Evolutionary conservation across 495 filamentous ascomycete species (phyloP), one percentile per base, ranked within the genome.

Genomic region (Glutinoglossum americanum): DNA sequence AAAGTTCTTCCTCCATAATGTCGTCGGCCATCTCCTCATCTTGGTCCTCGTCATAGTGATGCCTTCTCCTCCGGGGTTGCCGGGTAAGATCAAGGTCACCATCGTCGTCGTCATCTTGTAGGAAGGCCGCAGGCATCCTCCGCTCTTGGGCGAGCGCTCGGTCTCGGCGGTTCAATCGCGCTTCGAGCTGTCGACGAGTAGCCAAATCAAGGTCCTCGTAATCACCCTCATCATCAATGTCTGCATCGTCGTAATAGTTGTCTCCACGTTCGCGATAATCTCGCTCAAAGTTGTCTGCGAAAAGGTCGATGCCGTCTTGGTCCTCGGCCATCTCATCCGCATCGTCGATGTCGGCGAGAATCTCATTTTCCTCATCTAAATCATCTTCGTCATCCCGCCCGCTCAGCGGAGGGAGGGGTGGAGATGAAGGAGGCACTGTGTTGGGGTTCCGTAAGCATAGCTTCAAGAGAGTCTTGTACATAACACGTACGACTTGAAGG

Each of bases 251-350:
- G 64, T 92, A 97, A 19, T 75, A 75, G 67, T 77, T 76, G 69
- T 73, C 77, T 60, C 77, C 77, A 49, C 70, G 74, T 41, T 71
- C 72, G 55, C 74, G 73, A 68, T 96, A 94, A 69, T 96, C 89
- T 58, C 76, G 75, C 69, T 94, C 87, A 68, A 89, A 94, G 60
- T 87, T 84, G 62, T 93, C 85, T 33, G 76, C 84, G 64, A 96
- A 96, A 27, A 99, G 78, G 70, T 99, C 90, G 62, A 96, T 94
- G 19, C 85, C 85, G 48, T 83, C 85, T 63, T 92, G 86, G 64
- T 97, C 92, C 67, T 97, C 93, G 11, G 89, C 93, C 80, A 89
- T 80, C 68, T 99, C 93, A 62, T 97, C 93, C 49, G 87, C 78
- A 63, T 99, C 93, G 57, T 96, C 89, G 62, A 96, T 80, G 64